Conservation (phyloP, 352 stramenopile species). For the Globisporangium canariense region DNA sequence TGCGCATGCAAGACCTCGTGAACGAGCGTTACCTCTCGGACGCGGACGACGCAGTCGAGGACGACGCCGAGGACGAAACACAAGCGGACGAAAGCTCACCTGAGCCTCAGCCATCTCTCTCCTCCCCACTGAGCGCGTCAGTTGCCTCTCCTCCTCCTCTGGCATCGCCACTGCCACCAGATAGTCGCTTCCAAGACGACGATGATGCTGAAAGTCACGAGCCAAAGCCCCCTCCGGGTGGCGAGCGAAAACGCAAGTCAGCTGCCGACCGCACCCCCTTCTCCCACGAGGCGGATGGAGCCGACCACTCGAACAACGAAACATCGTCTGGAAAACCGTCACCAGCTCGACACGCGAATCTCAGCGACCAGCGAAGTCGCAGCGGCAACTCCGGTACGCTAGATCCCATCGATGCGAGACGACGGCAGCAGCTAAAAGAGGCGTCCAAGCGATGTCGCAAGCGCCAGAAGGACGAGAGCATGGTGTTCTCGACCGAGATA, state of each 20-base stretch:
- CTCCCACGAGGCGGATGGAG: not conserved
- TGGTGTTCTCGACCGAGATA: slow-evolving; percentile 30
- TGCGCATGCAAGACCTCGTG: slow-evolving; percentile 7
- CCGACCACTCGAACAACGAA: not conserved
- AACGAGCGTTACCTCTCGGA: not conserved
- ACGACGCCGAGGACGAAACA: not conserved
- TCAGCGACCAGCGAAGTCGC: not conserved
- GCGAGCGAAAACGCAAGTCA: slow-evolving; percentile 1
- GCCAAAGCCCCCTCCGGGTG: not conserved
- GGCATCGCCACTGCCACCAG: not conserved
- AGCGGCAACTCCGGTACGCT: not conserved
- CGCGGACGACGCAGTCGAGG: not conserved
- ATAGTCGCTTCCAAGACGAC: not conserved
- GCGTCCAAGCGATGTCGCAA: slow-evolving; percentile 32
- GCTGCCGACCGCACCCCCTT: not conserved
- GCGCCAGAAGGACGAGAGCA: slow-evolving; percentile 46
- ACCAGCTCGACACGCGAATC: not conserved
- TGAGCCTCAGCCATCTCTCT: not conserved
- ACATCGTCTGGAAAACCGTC: not conserved
- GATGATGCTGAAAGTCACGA: not conserved
- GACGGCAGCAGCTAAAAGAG: slow-evolving; percentile 18
- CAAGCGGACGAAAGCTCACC: not conserved
- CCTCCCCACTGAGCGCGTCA: not conserved
- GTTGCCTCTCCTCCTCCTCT: not conserved
- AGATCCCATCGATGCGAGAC: not conserved